Evolutionary conservation across 495 filamentous ascomycete genomes (phyloP).

Genomic region (Astrothelium macrocarpum): DNA sequence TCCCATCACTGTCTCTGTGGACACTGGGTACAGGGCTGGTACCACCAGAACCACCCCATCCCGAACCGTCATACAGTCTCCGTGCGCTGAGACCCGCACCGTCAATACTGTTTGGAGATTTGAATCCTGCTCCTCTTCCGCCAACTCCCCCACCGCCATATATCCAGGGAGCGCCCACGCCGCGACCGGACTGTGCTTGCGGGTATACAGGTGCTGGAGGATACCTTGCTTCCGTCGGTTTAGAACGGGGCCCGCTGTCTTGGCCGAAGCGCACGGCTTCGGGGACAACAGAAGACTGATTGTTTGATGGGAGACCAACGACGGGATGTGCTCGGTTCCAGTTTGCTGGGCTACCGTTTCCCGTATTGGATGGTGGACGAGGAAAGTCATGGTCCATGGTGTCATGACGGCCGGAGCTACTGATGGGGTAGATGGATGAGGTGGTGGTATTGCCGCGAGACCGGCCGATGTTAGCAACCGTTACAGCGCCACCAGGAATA

Average conservation of each 20-base stretch:
- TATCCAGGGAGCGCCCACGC: background rate
- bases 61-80: background rate
- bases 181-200: background rate
- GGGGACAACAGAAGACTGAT: background rate
- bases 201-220: background rate
- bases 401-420: background rate
- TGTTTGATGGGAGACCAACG: background rate
- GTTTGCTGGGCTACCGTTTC: background rate
- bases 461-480: background rate
- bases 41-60: background rate
- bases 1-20: background rate
- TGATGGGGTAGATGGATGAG: background rate
- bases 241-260: background rate
- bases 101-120: background rate
- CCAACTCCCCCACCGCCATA: background rate
- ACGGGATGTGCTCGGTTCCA: background rate
- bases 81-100: background rate
- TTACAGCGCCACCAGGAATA: background rate
- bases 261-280: too few relatives aligned
- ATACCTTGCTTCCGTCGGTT: background rate
- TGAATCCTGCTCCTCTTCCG: background rate
- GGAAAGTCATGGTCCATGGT: constrained; percentile 3
- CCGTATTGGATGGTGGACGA: background rate
- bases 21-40: background rate
- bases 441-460: background rate